phyloP scores from a whole-genome alignment of 192 early-diverging fungal species.

The Phlyctochytrium bullatum region DNA sequence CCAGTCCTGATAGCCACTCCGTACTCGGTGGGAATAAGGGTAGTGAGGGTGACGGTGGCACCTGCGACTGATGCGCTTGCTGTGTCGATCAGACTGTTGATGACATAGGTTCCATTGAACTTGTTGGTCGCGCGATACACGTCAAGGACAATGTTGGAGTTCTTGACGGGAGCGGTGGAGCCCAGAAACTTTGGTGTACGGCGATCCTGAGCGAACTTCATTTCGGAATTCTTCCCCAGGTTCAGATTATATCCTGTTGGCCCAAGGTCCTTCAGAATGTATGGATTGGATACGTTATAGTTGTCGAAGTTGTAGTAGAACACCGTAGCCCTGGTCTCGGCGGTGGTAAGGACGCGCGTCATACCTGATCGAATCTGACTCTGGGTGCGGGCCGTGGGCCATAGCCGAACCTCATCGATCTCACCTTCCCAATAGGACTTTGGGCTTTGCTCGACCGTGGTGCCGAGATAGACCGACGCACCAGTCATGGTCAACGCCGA shows the following conservation, averaged over 20 bases:
- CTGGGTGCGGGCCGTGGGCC: conserved; percentile 6
- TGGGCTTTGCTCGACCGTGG: neutral
- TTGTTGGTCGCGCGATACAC: neutral
- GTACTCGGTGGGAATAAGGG: neutral
- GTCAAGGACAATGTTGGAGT: neutral
- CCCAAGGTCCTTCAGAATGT: conserved; percentile 3
- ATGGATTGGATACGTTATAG: neutral
- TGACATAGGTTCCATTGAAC: neutral
- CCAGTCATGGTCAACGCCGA: neutral
- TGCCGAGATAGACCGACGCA: neutral
- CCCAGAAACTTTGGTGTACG: neutral
- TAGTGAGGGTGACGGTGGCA: neutral
- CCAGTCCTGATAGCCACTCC: neutral
- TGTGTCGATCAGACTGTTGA: neutral
- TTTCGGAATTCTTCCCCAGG: neutral
- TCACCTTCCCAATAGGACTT: conserved; percentile 10
- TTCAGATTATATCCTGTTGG: neutral
- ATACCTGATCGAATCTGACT: neutral
- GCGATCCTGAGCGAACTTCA: conserved; percentile 1
- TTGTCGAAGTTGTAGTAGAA: conserved; percentile 12
- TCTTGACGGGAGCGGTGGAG: neutral
- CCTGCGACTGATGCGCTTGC: neutral
- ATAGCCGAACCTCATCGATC: conserved; percentile 15
- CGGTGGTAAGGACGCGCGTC: neutral
- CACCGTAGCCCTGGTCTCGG: neutral